Percentiles rank a stretch among this genome's conserved stretches.
Evolutionary conservation across 208 protist species (phyloP).

Genomic region (Naegleria gruberi): DNA sequence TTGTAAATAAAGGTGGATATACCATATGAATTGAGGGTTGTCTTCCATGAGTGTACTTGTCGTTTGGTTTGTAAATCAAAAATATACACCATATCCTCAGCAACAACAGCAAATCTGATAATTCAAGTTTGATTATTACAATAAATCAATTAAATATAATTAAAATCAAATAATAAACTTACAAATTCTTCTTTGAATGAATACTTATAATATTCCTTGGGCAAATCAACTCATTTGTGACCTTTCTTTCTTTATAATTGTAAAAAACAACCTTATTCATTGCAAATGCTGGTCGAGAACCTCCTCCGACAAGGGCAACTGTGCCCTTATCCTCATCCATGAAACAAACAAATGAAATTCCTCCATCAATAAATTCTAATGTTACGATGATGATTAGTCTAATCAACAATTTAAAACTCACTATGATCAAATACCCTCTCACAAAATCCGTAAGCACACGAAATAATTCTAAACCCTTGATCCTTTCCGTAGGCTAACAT

Average conservation of each 20-base stretch:
- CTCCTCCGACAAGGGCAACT: neutral
- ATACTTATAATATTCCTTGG: neutral
- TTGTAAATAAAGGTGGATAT: neutral
- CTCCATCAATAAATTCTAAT: slow-evolving; percentile 15
- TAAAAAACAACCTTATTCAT: neutral
- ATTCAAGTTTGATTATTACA: neutral
- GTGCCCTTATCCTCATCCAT: neutral
- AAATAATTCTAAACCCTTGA: neutral
- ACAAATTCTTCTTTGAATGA: neutral
- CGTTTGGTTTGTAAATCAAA: neutral
- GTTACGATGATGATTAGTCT: neutral
- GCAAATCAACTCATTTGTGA: neutral
- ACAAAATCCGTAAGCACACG: neutral
- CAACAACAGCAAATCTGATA: neutral
- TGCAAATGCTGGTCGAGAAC: neutral
- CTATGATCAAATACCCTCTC: neutral
- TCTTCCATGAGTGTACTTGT: neutral
- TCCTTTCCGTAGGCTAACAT: neutral
- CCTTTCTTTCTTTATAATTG: neutral
- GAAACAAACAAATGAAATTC: neutral
- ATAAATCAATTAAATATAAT: neutral
- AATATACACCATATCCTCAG: neutral
- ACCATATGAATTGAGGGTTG: neutral
- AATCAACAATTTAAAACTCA: neutral
- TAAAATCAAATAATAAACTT: neutral